Percentiles rank a stretch among this genome's conserved stretches.
phyloP scores from a whole-genome alignment of 805 yeast species.

The Allodekkera sacchari region DNA sequence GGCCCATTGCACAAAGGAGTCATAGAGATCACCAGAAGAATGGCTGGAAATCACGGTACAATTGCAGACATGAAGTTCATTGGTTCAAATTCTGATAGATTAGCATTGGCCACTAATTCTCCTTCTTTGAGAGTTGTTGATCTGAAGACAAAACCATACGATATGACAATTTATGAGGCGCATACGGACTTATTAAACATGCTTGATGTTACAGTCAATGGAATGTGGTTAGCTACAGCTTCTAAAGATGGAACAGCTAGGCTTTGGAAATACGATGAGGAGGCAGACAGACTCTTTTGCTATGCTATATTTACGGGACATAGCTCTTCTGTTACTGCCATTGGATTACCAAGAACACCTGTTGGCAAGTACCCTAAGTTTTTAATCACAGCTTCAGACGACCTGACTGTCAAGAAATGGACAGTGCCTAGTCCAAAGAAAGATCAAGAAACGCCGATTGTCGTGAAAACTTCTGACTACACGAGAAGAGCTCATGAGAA shows the following conservation, averaged over 20 bases:
- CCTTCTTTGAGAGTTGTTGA: slow-evolving; percentile 76
- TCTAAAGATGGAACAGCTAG: slow-evolving; percentile 83
- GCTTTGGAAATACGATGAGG: slow-evolving; percentile 64
- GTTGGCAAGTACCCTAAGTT: slow-evolving; percentile 47
- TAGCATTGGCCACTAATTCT: slow-evolving; percentile 91
- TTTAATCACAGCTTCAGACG: slow-evolving; percentile 75
- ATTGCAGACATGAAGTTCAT: slow-evolving; percentile 81
- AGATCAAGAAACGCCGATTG: slow-evolving; percentile 8
- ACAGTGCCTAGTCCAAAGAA: slow-evolving; percentile 43
- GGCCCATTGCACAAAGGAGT: slow-evolving; percentile 15
- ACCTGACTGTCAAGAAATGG: slow-evolving; percentile 84
- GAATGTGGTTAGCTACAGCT: slow-evolving; percentile 85
- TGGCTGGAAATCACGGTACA: slow-evolving; percentile 94
- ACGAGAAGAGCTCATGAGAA: slow-evolving; percentile 96
- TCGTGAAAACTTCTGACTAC: slow-evolving; percentile 61
- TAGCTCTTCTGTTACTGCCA: slow-evolving; percentile 77
- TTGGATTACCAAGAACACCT: slow-evolving; percentile 57
- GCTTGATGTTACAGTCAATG: slow-evolving; percentile 70
- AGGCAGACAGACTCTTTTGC: slow-evolving; percentile 27
- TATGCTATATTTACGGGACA: slow-evolving; percentile 77
- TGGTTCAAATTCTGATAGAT: slow-evolving; percentile 46
- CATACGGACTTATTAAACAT: slow-evolving; percentile 82
- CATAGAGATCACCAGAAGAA: slow-evolving; percentile 40
- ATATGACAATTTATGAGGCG: slow-evolving; percentile 62
- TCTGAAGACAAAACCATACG: slow-evolving; percentile 46